phyloP scores from a whole-genome alignment of 495 filamentous ascomycete species.

The Penicillium roqueforti region DNA sequence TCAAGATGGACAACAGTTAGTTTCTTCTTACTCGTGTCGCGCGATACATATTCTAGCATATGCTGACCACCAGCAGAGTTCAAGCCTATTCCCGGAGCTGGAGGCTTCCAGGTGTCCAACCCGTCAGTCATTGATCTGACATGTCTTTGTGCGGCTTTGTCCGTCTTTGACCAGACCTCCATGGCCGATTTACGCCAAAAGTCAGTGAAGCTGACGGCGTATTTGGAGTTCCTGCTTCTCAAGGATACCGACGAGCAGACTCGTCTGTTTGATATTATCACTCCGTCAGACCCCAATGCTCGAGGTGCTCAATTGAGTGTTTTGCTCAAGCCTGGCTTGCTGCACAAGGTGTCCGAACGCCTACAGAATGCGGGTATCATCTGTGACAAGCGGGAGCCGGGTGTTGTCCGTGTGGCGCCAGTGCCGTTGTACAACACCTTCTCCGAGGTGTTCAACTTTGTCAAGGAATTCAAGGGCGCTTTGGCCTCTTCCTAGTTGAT shows the following conservation, averaged over 20 bases:
- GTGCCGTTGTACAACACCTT: conserved; percentile 86
- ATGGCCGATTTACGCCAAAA: conserved; percentile 68
- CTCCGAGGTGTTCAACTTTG: conserved; percentile 72
- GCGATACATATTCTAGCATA: not conserved
- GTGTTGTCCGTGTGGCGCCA: conserved; percentile 92
- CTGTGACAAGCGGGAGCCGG: conserved; percentile 86
- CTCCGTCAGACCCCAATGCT: conserved; percentile 63
- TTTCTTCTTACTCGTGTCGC: not conserved
- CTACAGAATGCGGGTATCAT: conserved; percentile 70
- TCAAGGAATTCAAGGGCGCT: conserved; percentile 45
- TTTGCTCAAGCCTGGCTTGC: conserved; percentile 59
- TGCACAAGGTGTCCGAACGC: conserved; percentile 63
- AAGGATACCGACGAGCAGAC: conserved; percentile 40
- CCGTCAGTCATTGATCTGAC: conserved; percentile 57
- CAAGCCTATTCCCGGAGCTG: conserved; percentile 63
- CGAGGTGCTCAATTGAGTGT: conserved; percentile 89
- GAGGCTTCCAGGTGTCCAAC: conserved; percentile 59
- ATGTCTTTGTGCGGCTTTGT: conserved; percentile 67
- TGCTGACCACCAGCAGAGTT: conserved; percentile 49
- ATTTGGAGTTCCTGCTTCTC: conserved; percentile 68
- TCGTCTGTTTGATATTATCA: conserved; percentile 60
- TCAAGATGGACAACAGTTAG: conserved; percentile 69
- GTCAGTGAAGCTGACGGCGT: conserved; percentile 70
- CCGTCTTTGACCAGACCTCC: conserved; percentile 70
- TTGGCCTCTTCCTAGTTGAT: conserved; percentile 14